These are phyloP conservation scores for Aspergillus persii DNA, from an alignment of 2,329 filamentous ascomycete species.

Conservation along the genomic window DNA sequence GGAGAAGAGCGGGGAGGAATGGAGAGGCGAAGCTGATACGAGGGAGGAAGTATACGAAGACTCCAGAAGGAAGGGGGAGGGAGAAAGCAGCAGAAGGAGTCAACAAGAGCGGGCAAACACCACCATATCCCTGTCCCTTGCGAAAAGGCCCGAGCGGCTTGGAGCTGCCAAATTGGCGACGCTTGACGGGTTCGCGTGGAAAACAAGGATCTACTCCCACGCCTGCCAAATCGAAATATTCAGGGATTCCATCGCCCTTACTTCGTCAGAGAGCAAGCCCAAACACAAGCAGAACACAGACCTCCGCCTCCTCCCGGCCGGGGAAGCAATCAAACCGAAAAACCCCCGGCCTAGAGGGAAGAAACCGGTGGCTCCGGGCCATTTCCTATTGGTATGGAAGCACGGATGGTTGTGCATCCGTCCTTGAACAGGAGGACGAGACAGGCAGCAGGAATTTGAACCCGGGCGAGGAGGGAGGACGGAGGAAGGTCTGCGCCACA, in stretches of 20 bases:
- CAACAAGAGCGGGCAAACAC: neutral
- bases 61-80: neutral
- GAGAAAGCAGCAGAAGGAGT: neutral
- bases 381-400: neutral
- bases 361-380: too few species aligned
- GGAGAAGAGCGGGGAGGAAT: neutral
- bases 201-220: slow-evolving; percentile 17
- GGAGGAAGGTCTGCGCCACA: too few species aligned
- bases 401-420: neutral
- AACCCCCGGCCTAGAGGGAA: too few species aligned
- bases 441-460: too few species aligned
- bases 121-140: too few species aligned
- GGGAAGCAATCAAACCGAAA: neutral
- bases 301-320: too few species aligned
- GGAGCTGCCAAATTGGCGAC: neutral
- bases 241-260: neutral
- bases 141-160: too few species aligned
- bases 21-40: neutral
- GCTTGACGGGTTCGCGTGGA: slow-evolving; percentile 16
- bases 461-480: too few species aligned
- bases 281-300: too few species aligned
- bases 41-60: neutral
- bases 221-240: neutral
- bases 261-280: neutral
- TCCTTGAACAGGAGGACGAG: too few species aligned